These are phyloP conservation scores for Ophiocordyceps polyrhachis-furcata DNA, from an alignment of 2,329 filamentous ascomycete species.

Conservation along the genomic window DNA sequence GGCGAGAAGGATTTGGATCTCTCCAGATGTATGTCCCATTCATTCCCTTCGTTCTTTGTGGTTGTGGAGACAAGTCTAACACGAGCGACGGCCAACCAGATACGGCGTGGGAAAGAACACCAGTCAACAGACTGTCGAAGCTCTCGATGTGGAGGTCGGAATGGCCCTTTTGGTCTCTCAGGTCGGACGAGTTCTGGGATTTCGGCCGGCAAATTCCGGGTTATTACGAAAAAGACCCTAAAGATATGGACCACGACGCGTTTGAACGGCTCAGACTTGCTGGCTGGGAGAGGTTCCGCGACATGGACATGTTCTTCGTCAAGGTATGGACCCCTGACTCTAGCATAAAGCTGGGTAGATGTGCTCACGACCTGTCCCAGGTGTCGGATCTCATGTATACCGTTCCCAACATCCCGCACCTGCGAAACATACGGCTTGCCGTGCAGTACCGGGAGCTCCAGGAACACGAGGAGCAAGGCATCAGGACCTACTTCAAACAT, in stretches of 20 bases:
- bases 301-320: slow-evolving; percentile 47
- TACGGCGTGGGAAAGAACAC: slow-evolving; percentile 37
- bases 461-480: slow-evolving; percentile 28
- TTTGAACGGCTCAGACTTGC: slow-evolving; percentile 28
- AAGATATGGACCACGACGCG: slow-evolving; percentile 21
- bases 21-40: slow-evolving; percentile 34
- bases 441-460: slow-evolving; percentile 42
- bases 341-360: not conserved
- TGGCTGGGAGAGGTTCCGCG: slow-evolving; percentile 33
- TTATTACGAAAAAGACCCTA: slow-evolving; percentile 29
- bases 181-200: slow-evolving; percentile 28
- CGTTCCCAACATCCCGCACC: slow-evolving; percentile 37
- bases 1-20: slow-evolving; percentile 45
- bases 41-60: not conserved
- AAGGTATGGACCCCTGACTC: slow-evolving; percentile 31
- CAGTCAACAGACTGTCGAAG: slow-evolving; percentile 36
- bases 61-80: not conserved
- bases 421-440: slow-evolving; percentile 33
- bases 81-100: slow-evolving; percentile 17
- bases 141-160: slow-evolving; percentile 40
- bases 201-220: slow-evolving; percentile 32
- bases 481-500: slow-evolving; percentile 32
- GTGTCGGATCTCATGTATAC: slow-evolving; percentile 43
- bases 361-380: slow-evolving; percentile 14
- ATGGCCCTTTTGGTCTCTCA: slow-evolving; percentile 35